Conservation (phyloP, 2,329 filamentous ascomycete genomes). For the Colletotrichum coccodes region DNA sequence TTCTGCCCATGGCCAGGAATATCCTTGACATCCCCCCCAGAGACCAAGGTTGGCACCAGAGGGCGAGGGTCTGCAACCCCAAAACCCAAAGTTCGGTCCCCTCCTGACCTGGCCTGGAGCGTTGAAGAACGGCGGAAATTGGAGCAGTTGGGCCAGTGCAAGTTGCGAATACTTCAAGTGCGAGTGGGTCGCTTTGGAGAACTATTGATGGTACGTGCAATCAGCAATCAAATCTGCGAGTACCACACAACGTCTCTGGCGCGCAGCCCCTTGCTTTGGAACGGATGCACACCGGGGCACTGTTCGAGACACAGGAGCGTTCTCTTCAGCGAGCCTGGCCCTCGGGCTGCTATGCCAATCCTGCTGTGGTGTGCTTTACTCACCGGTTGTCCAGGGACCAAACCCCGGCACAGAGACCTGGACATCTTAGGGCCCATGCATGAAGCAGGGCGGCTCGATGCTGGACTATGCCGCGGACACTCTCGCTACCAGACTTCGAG, state of each 20-base stretch:
- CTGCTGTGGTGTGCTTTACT: neutral
- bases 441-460: neutral
- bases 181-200: slow-evolving; percentile 17
- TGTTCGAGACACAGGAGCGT: neutral
- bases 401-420: too few species aligned
- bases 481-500: neutral
- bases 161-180: neutral
- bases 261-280: neutral
- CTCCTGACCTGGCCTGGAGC: neutral
- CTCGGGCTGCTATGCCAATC: neutral
- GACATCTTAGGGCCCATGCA: neutral
- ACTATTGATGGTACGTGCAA: slow-evolving; percentile 15
- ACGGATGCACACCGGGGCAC: neutral
- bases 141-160: neutral
- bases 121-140: neutral
- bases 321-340: neutral
- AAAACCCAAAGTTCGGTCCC: neutral
- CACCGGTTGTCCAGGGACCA: neutral
- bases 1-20: neutral
- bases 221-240: neutral
- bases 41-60: neutral
- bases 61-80: neutral
- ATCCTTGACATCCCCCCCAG: neutral
- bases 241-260: neutral
- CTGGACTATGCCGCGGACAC: neutral